Conservation (phyloP, 257 asterid species). For the Nicotiana otophora region DNA sequence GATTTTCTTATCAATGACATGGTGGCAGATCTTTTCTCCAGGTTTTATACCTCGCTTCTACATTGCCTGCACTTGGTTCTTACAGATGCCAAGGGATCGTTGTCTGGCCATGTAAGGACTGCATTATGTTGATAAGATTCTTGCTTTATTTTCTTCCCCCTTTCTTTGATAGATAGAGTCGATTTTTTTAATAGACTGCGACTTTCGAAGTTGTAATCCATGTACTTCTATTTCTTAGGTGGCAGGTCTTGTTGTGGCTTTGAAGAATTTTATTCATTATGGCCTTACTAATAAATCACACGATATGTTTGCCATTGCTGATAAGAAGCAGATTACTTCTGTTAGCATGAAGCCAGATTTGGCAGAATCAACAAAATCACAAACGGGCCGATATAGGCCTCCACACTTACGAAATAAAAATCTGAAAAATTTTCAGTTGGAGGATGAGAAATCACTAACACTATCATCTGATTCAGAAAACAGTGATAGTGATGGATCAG, state of each 20-base stretch:
- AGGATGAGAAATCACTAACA: conserved; percentile 33
- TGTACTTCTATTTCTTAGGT: conserved; percentile 38
- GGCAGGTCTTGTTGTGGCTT: conserved; percentile 70
- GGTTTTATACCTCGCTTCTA: conserved; percentile 79
- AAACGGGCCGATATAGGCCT: conserved; percentile 59
- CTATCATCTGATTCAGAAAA: conserved; percentile 85
- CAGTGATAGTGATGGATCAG: conserved; percentile 79
- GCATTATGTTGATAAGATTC: not conserved
- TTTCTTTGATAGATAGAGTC: not conserved
- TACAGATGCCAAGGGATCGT: conserved; percentile 58
- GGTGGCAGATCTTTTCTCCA: conserved; percentile 32
- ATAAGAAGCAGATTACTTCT: conserved; percentile 30
- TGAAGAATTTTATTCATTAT: conserved; percentile 67
- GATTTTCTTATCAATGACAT: conserved; percentile 24
- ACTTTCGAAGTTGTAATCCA: not conserved
- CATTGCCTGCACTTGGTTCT: conserved; percentile 83
- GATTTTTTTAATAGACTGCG: not conserved
- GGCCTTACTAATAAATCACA: conserved; percentile 57
- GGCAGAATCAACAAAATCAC: conserved; percentile 40
- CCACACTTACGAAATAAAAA: conserved; percentile 79
- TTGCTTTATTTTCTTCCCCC: not conserved
- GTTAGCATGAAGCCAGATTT: conserved; percentile 26
- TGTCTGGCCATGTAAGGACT: conserved; percentile 70
- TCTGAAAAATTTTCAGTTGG: conserved; percentile 25
- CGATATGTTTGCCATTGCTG: conserved; percentile 31